phyloP scores from a whole-genome alignment of 192 early-diverging fungal species.

The Linnemannia zychae region DNA sequence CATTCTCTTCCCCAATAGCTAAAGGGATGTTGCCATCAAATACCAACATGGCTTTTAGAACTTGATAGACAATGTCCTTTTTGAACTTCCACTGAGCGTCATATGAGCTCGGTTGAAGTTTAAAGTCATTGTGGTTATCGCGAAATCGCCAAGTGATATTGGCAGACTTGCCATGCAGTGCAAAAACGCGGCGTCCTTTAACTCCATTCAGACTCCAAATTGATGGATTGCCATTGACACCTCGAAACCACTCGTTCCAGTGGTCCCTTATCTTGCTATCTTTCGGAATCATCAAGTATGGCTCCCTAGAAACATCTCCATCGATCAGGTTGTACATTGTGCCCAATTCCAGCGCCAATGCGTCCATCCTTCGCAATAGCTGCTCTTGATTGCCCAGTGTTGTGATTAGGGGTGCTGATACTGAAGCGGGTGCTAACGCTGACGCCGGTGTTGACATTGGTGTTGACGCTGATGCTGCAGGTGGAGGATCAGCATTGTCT shows the following conservation, averaged over 20 bases:
- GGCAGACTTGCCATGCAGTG: background rate
- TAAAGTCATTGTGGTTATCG: background rate
- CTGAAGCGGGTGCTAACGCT: no score
- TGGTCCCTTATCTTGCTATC: background rate
- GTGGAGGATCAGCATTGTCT: no score
- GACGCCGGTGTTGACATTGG: no score
- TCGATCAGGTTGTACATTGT: background rate
- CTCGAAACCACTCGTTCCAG: constrained; percentile 9
- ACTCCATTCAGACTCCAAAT: constrained; percentile 12
- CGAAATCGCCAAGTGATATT: background rate
- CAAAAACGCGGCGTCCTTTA: constrained; percentile 2
- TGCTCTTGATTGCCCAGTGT: background rate
- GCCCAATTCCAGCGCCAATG: constrained; percentile 9
- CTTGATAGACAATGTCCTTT: background rate
- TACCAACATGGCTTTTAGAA: constrained; percentile 2
- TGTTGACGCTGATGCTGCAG: no score
- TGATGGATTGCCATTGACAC: constrained; percentile 2
- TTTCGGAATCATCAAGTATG: background rate
- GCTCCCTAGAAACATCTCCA: background rate
- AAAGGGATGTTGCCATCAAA: background rate
- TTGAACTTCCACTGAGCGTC: constrained; percentile 7
- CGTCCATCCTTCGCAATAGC: background rate
- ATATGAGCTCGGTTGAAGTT: background rate
- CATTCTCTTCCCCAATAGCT: background rate
- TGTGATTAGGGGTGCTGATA: no score